Conservation (phyloP, 148 eudicot species). For the Chenopodium berlandieri region DNA sequence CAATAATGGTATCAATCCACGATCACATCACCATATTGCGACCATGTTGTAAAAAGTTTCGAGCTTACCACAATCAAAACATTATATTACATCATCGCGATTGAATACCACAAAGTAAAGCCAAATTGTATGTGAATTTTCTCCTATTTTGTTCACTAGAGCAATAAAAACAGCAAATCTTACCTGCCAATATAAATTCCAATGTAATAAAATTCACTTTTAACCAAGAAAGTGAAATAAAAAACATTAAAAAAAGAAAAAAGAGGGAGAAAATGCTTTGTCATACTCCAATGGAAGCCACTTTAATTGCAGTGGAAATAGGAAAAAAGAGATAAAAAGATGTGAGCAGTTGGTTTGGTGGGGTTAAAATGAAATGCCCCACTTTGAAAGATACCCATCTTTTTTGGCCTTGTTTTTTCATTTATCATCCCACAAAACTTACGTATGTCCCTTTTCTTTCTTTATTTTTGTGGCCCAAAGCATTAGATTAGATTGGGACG, state of each 20-base stretch:
- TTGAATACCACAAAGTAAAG: too few species aligned
- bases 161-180: conserved; percentile 4
- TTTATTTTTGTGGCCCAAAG: conserved; percentile 5
- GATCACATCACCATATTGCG: too few species aligned
- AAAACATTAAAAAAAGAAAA: neutral
- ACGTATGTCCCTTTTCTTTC: conserved; percentile 4
- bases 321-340: conserved; percentile 17
- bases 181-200: conserved; percentile 9
- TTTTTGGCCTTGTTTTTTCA: conserved; percentile 2
- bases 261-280: neutral
- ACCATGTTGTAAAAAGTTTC: too few species aligned
- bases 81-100: too few species aligned
- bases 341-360: conserved; percentile 25
- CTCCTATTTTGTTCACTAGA: neutral
- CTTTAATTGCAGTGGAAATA: neutral
- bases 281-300: conserved; percentile 15
- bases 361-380: conserved; percentile 29
- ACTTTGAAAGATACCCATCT: conserved; percentile 26
- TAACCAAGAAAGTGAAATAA: neutral
- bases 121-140: too few species aligned
- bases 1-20: too few species aligned
- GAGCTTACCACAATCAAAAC: too few species aligned
- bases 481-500: neutral
- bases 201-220: conserved; percentile 4
- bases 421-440: conserved; percentile 11